Base-by-base conservation (phyloP, 441 rosid genomes). In the Brassica balearica region DNA sequence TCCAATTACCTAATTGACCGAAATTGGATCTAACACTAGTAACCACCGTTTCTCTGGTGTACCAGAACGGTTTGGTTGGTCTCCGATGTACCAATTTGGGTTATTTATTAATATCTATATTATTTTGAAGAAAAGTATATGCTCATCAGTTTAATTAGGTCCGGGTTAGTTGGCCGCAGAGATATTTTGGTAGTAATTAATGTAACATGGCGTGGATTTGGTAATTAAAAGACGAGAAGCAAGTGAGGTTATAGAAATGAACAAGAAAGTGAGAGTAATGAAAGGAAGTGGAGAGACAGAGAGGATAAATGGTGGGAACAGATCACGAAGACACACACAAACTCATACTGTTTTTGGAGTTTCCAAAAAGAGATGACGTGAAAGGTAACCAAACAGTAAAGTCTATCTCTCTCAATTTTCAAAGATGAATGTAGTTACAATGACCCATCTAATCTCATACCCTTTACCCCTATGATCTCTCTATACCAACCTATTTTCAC, bases 351-450 rank as follows among this genome's bases (percentile, higher is more conserved):
- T 79, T 73, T 79, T 73, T 68, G 78, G 78, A 79, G 78, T 79
- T 79, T 68, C 78, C 82, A 73, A 79, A 79, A 79, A 73, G 74
- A 79, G 82, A 79, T 73, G 82, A 79, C 82, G 82, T 79, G 82
- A 79, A 53, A 79, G 82, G 53, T 62, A 79, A 79, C 74, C 70
- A 79, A 61, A 68, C 78, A 79, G 82, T 79, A 73, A 78, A 65
- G 66, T 25, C 64, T 67, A 67, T 48, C 34, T 73, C 77, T 72
- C 69, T 68, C 77, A 60, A 68, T 68, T 67, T 78, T 73, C 68
- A 78, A 78, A 78, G 69, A 66, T 78, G 73, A 78, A 78, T 78
- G 43, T 51, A 73, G 63, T 55, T 55, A 55, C 69, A 78, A 68
- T 78, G 82, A 79, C 82, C 78, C 82, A 73, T 79, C 82, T 68